These are phyloP conservation scores for Celoporthe dispersa DNA, from an alignment of 2,329 filamentous ascomycete genomes.

Conservation along the genomic window DNA sequence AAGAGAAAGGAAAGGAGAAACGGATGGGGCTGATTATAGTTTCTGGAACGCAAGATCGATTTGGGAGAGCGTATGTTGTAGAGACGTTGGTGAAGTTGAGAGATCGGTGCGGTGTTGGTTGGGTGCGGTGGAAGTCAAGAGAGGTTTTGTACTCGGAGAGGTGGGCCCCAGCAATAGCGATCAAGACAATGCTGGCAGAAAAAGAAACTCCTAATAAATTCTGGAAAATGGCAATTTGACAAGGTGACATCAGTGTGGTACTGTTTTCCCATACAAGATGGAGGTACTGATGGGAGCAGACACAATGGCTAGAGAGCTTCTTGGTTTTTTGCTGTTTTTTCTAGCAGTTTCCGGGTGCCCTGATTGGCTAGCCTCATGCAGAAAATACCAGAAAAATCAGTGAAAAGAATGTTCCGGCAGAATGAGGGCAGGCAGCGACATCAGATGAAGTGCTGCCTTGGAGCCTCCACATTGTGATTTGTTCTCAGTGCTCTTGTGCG, in stretches of 20 bases:
- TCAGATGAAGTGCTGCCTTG: background rate
- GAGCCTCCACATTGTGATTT: background rate
- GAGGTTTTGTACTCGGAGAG: background rate
- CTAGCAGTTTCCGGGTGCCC: background rate
- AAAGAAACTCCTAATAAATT: background rate
- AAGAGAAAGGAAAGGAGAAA: background rate
- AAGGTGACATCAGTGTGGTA: background rate
- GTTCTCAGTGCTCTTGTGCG: background rate
- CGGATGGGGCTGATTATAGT: background rate
- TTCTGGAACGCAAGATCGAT: background rate
- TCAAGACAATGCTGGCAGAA: background rate
- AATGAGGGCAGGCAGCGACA: background rate
- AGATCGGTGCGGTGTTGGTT: background rate
- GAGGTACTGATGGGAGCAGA: background rate
- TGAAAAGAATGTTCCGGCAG: background rate
- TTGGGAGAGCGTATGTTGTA: background rate
- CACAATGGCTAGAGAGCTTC: too few relatives aligned
- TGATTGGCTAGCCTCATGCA: background rate
- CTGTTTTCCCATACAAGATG: background rate
- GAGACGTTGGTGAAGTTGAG: background rate
- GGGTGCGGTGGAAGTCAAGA: background rate
- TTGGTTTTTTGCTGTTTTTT: too few relatives aligned
- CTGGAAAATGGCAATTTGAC: background rate
- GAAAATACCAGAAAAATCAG: background rate
- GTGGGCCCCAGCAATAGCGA: background rate